phyloP scores from a whole-genome alignment of 345 rosid species.

The Nephelium lappaceum region DNA sequence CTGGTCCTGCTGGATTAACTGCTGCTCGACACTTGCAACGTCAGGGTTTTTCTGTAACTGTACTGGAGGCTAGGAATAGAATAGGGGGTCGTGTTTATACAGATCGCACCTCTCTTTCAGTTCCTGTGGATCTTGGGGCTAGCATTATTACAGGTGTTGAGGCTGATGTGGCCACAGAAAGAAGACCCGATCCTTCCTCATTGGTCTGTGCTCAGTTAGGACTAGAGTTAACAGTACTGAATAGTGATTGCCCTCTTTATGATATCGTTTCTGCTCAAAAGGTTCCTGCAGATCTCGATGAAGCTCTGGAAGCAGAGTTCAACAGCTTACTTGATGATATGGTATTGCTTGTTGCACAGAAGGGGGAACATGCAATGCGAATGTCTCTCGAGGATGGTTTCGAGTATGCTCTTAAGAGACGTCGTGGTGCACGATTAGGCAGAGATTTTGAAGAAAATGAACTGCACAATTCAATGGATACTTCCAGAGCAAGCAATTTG shows the following conservation, averaged over 20 bases:
- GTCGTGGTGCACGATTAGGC: slow-evolving; percentile 61
- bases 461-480: slow-evolving; percentile 37
- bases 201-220: slow-evolving; percentile 96
- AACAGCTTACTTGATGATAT: slow-evolving; percentile 94
- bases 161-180: slow-evolving; percentile 97
- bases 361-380: slow-evolving; percentile 83
- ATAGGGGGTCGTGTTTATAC: slow-evolving; percentile 98
- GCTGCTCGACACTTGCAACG: slow-evolving; percentile 97
- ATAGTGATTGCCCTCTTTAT: slow-evolving; percentile 98
- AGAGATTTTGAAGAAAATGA: slow-evolving; percentile 49
- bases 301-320: slow-evolving; percentile 91
- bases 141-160: slow-evolving; percentile 99
- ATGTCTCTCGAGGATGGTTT: slow-evolving; percentile 99
- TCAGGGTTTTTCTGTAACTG: slow-evolving; percentile 86
- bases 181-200: slow-evolving; percentile 98
- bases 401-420: slow-evolving; percentile 83
- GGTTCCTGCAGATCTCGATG: slow-evolving; percentile 92
- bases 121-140: slow-evolving; percentile 99
- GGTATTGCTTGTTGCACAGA: slow-evolving; percentile 84
- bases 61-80: slow-evolving; percentile 95
- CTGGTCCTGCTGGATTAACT: slow-evolving; percentile 99
- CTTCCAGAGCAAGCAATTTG: slow-evolving; percentile 34
- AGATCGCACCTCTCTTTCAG: slow-evolving; percentile 93
- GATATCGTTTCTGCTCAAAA: slow-evolving; percentile 86
- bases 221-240: slow-evolving; percentile 86